These are phyloP conservation scores for Morella rubra DNA, from an alignment of 306 rosid species.

Conservation along the genomic window DNA sequence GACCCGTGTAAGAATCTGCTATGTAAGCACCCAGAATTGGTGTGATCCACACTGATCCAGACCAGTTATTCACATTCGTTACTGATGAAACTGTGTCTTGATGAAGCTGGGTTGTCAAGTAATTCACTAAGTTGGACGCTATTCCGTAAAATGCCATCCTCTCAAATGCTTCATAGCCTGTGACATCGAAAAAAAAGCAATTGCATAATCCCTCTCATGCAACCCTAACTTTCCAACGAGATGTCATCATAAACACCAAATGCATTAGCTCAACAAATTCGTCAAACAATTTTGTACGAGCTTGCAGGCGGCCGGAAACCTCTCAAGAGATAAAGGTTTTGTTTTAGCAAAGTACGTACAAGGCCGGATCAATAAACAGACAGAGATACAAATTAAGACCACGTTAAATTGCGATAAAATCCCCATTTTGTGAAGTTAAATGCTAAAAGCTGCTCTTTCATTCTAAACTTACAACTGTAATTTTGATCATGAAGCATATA, in stretches of 20 bases:
- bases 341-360: no score
- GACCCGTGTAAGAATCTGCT: slow-evolving; percentile 88
- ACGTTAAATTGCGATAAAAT: no score
- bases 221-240: no score
- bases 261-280: neutral
- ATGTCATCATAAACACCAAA: neutral
- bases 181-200: neutral
- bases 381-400: no score
- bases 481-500: no score
- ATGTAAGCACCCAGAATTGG: slow-evolving; percentile 93
- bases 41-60: slow-evolving; percentile 94
- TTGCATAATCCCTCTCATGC: neutral
- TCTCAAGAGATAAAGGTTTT: neutral
- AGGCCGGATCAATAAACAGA: no score
- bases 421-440: no score
- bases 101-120: slow-evolving; percentile 78
- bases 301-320: neutral
- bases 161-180: slow-evolving; percentile 98
- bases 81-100: slow-evolving; percentile 93
- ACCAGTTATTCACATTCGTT: slow-evolving; percentile 94
- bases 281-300: neutral
- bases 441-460: no score
- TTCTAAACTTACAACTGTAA: no score
- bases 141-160: slow-evolving; percentile 99
- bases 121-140: slow-evolving; percentile 87